Evolutionary conservation across 2,329 filamentous ascomycete genomes (phyloP), one percentile per base, ranked within the genome.

Genomic region (Amphichorda felina): DNA sequence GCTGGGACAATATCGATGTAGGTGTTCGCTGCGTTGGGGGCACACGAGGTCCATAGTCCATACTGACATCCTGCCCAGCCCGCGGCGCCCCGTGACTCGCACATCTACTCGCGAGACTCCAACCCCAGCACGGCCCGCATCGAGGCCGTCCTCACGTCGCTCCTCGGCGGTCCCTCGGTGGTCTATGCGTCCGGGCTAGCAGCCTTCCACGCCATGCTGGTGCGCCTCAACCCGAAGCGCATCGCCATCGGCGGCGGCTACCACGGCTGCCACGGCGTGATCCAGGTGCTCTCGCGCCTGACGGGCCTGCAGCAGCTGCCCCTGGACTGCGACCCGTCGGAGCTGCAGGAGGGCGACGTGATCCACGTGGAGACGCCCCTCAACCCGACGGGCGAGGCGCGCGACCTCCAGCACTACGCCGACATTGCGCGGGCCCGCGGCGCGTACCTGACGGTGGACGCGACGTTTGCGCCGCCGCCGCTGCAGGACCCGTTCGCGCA

Each of bases 321-420:
- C 16, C 70, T 96, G 11, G 72, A 81, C 48, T 83, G 76, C 50
- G 64, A 75, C 8, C 64, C 70, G 11, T 71, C 74, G 28, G 71
- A 77, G 24, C 67, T 96, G 3, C 68, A 76, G 17, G 61, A 72
- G 3, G 89, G 89, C 3, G 91, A 96, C 54, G 64, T 96, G 3
- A 70, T 98, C 35, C 85, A 94, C 54, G 68, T 96, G 34, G 91
- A 98, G 63, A 96, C 89, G 4, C 91, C 91, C 0, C 67, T 95
- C 27, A 98, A 98, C 57, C 91, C 91, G 0, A 81, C 81, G 2
- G 91, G 91, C 34, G 79, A 81, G 47, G 87, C 87, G 2, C 79
- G 75, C 45, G 67, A 85, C 47, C 77, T 98, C 19, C 64, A 66
- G 24, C 59, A 63, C 36, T 94, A 82, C 54, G 84, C 86, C 1